These are phyloP conservation scores for Calonectria pteridis DNA, from an alignment of 2,329 filamentous ascomycete species.

Conservation along the genomic window DNA sequence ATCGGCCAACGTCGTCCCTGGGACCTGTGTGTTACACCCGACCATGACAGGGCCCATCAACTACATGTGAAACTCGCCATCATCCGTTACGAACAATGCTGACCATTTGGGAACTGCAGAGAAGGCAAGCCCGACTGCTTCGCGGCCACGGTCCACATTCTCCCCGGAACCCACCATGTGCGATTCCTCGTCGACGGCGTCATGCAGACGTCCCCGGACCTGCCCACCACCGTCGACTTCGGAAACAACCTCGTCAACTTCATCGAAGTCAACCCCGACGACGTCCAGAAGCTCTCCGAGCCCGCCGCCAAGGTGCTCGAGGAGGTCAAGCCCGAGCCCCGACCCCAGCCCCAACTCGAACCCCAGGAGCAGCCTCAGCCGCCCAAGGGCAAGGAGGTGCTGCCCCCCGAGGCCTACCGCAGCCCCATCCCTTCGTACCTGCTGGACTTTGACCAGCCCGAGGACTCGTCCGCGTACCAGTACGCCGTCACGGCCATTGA, in stretches of 20 bases:
- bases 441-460: constrained; percentile 85
- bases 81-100: constrained; percentile 34
- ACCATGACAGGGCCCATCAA: constrained; percentile 1
- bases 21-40: constrained; percentile 33
- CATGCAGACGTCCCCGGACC: constrained; percentile 87
- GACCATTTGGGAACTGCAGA: constrained; percentile 48
- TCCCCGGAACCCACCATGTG: constrained; percentile 94
- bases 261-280: constrained; percentile 89
- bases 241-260: constrained; percentile 99
- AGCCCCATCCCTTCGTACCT: constrained; percentile 86
- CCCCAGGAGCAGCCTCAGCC: constrained; percentile 50
- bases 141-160: constrained; percentile 83
- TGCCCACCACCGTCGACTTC: constrained; percentile 97
- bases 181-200: constrained; percentile 96
- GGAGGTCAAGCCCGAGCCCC: neutral
- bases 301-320: constrained; percentile 27
- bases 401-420: constrained; percentile 73
- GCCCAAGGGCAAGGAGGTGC: constrained; percentile 68
- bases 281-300: constrained; percentile 59
- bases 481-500: constrained; percentile 81
- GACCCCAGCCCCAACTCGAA: constrained; percentile 22
- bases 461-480: constrained; percentile 81
- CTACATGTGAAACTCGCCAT: neutral
- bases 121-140: constrained; percentile 73
- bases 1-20: constrained; percentile 33